Base-by-base conservation (phyloP, 2,329 filamentous ascomycete genomes). In the Camptophora hylomeconis region DNA sequence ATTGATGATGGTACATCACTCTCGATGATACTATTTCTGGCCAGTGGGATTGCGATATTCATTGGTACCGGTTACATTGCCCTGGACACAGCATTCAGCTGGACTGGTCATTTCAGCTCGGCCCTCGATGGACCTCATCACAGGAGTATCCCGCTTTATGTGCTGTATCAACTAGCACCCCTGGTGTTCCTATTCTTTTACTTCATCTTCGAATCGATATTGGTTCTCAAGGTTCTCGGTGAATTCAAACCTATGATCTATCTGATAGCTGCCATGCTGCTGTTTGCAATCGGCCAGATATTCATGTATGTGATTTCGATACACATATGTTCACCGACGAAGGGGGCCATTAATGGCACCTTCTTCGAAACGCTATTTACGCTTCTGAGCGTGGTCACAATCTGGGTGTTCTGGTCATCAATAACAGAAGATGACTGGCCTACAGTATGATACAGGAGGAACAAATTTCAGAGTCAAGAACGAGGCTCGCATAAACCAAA, bases 381-480 rank as follows among this genome's bases (percentile, higher is more conserved):
- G 0, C 64, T 94, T 1, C 60, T 87, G 8, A 68, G 86, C 1
- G 83, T 98, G 4, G 66, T 82, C 11, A 73, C 73, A 57, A 60
- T 94, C 40, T 98, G 89, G 86, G 56, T 81, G 33, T 98, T 98
- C 65, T 98, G 89, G 89, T 92, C 84, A 25, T 94, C 84, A 60
- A 98, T 98, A 47, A 98, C 89, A 10, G 89, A 98, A 58, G 89
- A 98, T 48, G 87, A 94, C 61, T 98, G 89, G 89, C 83, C 86
- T n/a, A n/a, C n/a, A n/a, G n/a, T n/a, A n/a, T n/a, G n/a, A n/a
- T n/a, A n/a, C n/a, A n/a, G n/a, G n/a, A n/a, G n/a, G n/a, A n/a
- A n/a, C n/a, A n/a, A n/a, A n/a, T n/a, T n/a, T n/a, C n/a, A n/a
- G n/a, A n/a, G n/a, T n/a, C n/a, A n/a, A n/a, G n/a, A n/a, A n/a